These are phyloP conservation scores for Boletus pseudopeckii DNA, from an alignment of 768 basidiomycete genomes.

Conservation along the genomic window DNA sequence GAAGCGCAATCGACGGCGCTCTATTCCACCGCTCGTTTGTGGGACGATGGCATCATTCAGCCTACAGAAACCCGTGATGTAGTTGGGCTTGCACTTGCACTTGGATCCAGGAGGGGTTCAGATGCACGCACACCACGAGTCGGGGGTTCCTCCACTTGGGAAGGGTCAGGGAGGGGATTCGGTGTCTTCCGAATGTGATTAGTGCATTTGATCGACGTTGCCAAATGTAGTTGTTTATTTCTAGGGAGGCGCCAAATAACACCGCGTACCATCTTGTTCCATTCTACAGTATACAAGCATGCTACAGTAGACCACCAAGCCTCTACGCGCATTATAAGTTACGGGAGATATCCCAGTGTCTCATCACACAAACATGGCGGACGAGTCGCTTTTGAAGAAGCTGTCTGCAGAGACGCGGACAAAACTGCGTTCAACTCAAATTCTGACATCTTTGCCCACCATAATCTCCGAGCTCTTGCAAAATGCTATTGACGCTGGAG, in stretches of 20 bases:
- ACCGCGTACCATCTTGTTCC: not conserved
- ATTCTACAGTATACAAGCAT: not conserved
- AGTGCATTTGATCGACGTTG: constrained; percentile 17
- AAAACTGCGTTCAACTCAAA: constrained; percentile 76
- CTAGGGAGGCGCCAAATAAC: constrained; percentile 23
- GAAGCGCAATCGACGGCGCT: constrained; percentile 84
- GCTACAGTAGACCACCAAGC: not conserved
- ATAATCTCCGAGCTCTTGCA: constrained; percentile 84
- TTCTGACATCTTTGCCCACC: constrained; percentile 78
- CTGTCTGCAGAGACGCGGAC: constrained; percentile 64
- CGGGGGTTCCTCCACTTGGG: constrained; percentile 49
- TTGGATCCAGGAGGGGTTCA: constrained; percentile 53
- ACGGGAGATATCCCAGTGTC: not conserved
- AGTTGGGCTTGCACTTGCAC: constrained; percentile 80
- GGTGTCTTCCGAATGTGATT: constrained; percentile 88
- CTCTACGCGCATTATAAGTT: not conserved
- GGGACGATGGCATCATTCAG: constrained; percentile 91
- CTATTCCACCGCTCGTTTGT: constrained; percentile 89
- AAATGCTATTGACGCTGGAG: constrained; percentile 83
- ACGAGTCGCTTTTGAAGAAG: constrained; percentile 24
- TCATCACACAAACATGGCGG: constrained; percentile 14
- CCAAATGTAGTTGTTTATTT: constrained; percentile 29
- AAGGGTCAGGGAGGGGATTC: constrained; percentile 67
- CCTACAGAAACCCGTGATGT: constrained; percentile 88
- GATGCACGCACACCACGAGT: constrained; percentile 8